Evolutionary conservation across 768 basidiomycete species (phyloP).

Genomic region (Macrolepiota dolichaula): DNA sequence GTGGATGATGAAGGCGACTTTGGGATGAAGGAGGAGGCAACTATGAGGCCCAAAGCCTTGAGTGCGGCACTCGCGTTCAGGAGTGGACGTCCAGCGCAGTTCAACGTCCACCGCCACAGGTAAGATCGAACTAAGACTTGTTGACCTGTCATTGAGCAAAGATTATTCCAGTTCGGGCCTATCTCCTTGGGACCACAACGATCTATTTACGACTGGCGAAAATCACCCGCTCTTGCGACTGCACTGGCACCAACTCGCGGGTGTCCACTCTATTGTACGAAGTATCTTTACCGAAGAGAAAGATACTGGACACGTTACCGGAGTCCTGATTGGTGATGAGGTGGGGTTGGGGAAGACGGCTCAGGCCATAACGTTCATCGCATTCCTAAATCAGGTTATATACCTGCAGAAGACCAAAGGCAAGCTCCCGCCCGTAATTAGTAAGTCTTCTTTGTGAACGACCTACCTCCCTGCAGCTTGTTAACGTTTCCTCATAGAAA

Average conservation of each 20-base stretch:
- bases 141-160: no score
- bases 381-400: not conserved
- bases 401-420: not conserved
- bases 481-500: not conserved
- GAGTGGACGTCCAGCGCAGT: not conserved
- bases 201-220: no score
- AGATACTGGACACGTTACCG: not conserved
- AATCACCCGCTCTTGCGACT: not conserved
- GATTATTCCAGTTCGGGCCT: no score
- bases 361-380: not conserved
- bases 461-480: not conserved
- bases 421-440: not conserved
- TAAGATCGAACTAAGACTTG: no score
- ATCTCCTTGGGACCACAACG: no score
- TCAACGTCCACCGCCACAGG: not conserved
- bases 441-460: not conserved
- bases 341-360: not conserved
- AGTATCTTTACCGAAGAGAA: not conserved
- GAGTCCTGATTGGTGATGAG: not conserved
- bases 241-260: slow-evolving; percentile 1
- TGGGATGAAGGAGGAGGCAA: not conserved
- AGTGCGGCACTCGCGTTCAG: not conserved
- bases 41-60: not conserved
- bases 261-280: not conserved
- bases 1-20: not conserved